Evolutionary conservation across 2,329 filamentous ascomycete genomes (phyloP), one percentile per base, ranked within the genome.

Genomic region (Monilinia vaccinii-corymbosi): DNA sequence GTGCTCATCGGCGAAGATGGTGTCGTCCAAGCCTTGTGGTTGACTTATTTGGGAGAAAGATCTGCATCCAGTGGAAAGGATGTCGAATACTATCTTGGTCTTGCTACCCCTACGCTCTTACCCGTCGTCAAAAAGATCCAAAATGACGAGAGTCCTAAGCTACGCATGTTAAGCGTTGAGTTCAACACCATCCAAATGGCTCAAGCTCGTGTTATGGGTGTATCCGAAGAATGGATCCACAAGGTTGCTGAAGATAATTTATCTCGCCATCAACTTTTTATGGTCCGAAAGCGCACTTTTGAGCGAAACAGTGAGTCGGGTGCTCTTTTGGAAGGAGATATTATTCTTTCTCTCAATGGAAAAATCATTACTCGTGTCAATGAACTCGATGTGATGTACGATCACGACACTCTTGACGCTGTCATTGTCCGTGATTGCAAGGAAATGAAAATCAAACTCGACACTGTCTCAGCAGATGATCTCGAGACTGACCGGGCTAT

Each of bases 301-400:
- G 84, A 86, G 73, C 79, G 82, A 16, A 75, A 84, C 49, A 82
- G 82, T 25, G 81, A 79, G n/a, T 74, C 75, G n/a, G 79, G 81
- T 52, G 82, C 86, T 18, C 80, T 99, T 18, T 79, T 89, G 34
- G 95, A 99, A 76, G 91, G 92, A 55, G 94, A 99, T 71, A 87
- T 99, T 56, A 85, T 99, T 61, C 81, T 99, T 62, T 95, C 90
- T 0, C 78, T 99, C 50, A 97, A 97, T 73, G 89, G 83, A 67
- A 89, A 93, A 71, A 85, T 97, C 64, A 93, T 97, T 74, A 99
- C 95, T 0, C 87, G 90, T 52, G 91, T 97, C 59, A 88, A 88
- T 0, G 91, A 99, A 73, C 82, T 99, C 47, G 94, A 99, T 72
- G 81, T 97, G 66, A 97, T 97, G 94, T 99, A 99, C 76, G 86